phyloP scores from a whole-genome alignment of 306 rosid species.

The Begonia loranthoides region DNA sequence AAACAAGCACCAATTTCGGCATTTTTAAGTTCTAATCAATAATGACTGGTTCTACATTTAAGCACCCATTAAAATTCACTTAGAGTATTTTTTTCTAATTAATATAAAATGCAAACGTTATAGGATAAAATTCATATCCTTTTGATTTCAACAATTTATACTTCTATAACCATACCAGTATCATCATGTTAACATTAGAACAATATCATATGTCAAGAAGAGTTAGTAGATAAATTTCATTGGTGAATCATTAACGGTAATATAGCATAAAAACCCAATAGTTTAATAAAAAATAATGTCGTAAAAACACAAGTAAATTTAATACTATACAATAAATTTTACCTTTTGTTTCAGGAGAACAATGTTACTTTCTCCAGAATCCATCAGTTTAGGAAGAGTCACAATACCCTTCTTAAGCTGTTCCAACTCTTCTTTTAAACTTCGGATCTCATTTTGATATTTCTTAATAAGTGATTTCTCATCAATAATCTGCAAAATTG shows the following conservation, averaged over 20 bases:
- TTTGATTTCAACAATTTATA: too few relatives aligned
- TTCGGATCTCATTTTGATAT: slow-evolving; percentile 83
- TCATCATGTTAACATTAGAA: too few relatives aligned
- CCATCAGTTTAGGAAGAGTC: slow-evolving; percentile 63
- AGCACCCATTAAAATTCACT: too few relatives aligned
- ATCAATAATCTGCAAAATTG: slow-evolving; percentile 76
- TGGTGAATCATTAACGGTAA: not conserved
- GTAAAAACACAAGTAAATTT: not conserved
- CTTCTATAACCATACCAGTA: too few relatives aligned
- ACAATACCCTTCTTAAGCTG: slow-evolving; percentile 75
- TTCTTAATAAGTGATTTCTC: slow-evolving; percentile 98
- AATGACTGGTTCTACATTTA: too few relatives aligned
- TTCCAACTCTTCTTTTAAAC: slow-evolving; percentile 84
- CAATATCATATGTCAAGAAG: too few relatives aligned
- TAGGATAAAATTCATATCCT: too few relatives aligned
- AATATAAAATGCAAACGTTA: too few relatives aligned
- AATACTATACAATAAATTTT: slow-evolving; percentile 11
- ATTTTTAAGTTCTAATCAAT: too few relatives aligned
- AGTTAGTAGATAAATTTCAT: too few relatives aligned
- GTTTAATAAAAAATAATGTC: not conserved
- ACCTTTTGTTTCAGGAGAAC: slow-evolving; percentile 88
- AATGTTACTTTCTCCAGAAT: slow-evolving; percentile 50
- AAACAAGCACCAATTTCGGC: too few relatives aligned
- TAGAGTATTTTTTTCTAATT: too few relatives aligned
- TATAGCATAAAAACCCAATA: not conserved